A percentile compares a stretch with the other conserved stretches of the same genome.
Evolutionary conservation across 2,329 filamentous ascomycete species (phyloP).

Genomic region (Beauveria pseudobassiana): DNA sequence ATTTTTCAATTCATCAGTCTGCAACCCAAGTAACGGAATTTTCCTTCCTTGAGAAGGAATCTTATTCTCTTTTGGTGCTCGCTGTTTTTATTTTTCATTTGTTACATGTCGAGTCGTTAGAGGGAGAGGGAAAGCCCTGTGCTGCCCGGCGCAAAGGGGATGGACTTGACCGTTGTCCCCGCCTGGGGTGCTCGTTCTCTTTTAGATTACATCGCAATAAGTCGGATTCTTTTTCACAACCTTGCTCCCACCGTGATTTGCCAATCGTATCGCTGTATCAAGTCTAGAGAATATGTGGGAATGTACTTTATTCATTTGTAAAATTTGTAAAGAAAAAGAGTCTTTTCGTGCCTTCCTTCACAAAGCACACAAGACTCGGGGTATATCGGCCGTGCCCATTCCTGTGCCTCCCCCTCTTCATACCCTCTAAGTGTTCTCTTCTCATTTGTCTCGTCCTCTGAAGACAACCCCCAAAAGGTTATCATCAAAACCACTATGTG

Average conservation of each 20-base stretch:
- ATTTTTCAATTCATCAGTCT: conserved; percentile 15
- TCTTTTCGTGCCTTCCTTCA: not conserved
- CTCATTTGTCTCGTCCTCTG: no score
- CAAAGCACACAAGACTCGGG: not conserved
- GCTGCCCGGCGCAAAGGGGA: conserved; percentile 58
- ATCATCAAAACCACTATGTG: not conserved
- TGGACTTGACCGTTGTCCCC: conserved; percentile 82
- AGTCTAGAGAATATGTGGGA: conserved; percentile 9
- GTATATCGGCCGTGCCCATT: not conserved
- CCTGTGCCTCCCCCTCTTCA: no score
- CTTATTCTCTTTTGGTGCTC: conserved; percentile 12
- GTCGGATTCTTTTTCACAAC: no score
- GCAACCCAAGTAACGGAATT: not conserved
- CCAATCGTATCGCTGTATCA: not conserved
- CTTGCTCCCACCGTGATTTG: no score
- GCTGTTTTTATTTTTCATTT: conserved; percentile 9
- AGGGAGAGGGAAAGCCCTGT: conserved; percentile 97
- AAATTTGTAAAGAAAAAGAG: not conserved
- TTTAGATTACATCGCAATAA: conserved; percentile 2
- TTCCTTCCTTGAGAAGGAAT: not conserved
- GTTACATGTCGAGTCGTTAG: conserved; percentile 11
- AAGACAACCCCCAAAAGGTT: not conserved
- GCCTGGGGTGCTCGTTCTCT: conserved; percentile 24
- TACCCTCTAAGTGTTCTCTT: no score
- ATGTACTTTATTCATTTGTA: not conserved